phyloP scores from a whole-genome alignment of 768 basidiomycete genomes.

The Lactifluus volemus region DNA sequence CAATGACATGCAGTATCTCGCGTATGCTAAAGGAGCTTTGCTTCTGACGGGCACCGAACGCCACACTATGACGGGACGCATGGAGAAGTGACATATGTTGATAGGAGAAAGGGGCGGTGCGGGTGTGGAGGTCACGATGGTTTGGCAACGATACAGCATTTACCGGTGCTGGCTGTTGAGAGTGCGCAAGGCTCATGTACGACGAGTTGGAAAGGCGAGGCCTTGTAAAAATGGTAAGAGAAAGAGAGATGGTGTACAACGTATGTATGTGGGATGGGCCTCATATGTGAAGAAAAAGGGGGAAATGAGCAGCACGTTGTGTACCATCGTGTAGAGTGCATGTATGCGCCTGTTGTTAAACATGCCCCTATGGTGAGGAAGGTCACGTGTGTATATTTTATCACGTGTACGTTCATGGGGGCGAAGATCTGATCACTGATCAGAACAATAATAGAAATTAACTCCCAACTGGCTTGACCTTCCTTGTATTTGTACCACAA shows the following conservation, averaged over 20 bases:
- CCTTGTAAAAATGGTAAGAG: background rate
- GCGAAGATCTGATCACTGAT: too few species aligned
- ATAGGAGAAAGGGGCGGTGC: constrained; percentile 9
- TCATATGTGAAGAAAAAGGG: background rate
- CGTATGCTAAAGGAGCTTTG: constrained; percentile 74
- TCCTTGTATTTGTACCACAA: background rate
- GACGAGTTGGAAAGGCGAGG: constrained; percentile 1
- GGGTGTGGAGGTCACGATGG: constrained; percentile 18
- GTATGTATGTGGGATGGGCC: too few species aligned
- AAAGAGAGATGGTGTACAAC: too few species aligned
- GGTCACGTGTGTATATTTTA: background rate
- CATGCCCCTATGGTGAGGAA: background rate
- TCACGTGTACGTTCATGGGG: background rate
- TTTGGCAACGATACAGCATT: constrained; percentile 9
- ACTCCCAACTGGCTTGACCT: too few species aligned
- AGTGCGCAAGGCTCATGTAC: constrained; percentile 9
- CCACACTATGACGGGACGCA: constrained; percentile 11
- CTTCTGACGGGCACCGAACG: constrained; percentile 46
- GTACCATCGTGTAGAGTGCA: background rate
- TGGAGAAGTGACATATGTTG: constrained; percentile 1
- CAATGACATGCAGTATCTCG: constrained; percentile 65
- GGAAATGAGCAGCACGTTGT: too few species aligned
- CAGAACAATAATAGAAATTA: too few species aligned
- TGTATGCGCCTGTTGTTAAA: background rate
- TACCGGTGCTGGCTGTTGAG: background rate